These are phyloP conservation scores for Spinacia oleracea DNA, from an alignment of 179 eudicot genomes.

Conservation along the genomic window DNA sequence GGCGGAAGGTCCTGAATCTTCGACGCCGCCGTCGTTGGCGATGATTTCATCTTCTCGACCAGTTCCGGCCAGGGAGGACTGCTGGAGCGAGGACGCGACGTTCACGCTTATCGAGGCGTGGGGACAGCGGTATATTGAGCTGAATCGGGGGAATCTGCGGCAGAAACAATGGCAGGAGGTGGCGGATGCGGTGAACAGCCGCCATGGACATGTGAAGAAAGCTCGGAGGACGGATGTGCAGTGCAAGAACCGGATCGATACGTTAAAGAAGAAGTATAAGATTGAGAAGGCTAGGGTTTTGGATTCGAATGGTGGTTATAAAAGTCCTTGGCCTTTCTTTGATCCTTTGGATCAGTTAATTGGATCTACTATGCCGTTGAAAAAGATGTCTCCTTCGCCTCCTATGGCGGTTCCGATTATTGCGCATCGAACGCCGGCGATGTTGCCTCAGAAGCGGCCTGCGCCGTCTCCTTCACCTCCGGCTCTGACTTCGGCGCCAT, in stretches of 20 bases:
- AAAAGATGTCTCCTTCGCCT: conserved; percentile 45
- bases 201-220: conserved; percentile 51
- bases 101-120: conserved; percentile 56
- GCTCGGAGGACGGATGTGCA: conserved; percentile 56
- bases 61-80: conserved; percentile 52
- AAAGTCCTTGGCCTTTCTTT: conserved; percentile 69
- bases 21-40: conserved; percentile 23
- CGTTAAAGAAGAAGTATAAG: conserved; percentile 61
- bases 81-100: conserved; percentile 67
- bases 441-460: conserved; percentile 65
- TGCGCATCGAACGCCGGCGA: conserved; percentile 35
- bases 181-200: conserved; percentile 51
- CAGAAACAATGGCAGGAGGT: conserved; percentile 69
- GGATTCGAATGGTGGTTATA: conserved; percentile 27
- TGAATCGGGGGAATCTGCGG: conserved; percentile 54
- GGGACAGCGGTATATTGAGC: conserved; percentile 50
- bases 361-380: conserved; percentile 41
- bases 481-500: not conserved
- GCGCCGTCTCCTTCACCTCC: conserved; percentile 31
- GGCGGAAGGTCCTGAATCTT: conserved; percentile 25
- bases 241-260: conserved; percentile 71
- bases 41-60: conserved; percentile 24
- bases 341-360: conserved; percentile 49
- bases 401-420: conserved; percentile 65
- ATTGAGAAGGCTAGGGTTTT: conserved; percentile 48